phyloP scores from a whole-genome alignment of 805 yeast species.

The Ogataea pilisensis region DNA sequence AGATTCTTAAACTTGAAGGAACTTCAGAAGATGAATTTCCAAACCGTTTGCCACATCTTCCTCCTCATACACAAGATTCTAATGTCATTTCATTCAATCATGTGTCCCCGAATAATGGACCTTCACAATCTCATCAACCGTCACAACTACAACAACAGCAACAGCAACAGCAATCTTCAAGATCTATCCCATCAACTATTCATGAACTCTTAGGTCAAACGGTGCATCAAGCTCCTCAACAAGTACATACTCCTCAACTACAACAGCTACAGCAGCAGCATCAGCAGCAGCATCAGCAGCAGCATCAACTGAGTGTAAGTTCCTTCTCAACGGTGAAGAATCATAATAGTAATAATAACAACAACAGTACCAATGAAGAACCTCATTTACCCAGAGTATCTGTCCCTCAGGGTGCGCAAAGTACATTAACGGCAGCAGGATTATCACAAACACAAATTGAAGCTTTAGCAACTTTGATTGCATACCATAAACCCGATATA shows the following conservation, averaged over 20 bases:
- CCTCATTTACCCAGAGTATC: constrained; percentile 46
- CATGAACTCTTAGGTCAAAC: constrained; percentile 31
- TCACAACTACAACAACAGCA: background rate
- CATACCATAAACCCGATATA: constrained; percentile 47
- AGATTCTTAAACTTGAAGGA: constrained; percentile 17
- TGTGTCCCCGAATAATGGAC: constrained; percentile 4
- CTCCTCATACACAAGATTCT: too few relatives aligned
- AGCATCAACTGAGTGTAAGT: background rate
- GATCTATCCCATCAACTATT: constrained; percentile 24
- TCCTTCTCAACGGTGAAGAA: too few relatives aligned
- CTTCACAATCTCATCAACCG: background rate
- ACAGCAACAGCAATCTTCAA: constrained; percentile 2
- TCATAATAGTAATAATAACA: constrained; percentile 7
- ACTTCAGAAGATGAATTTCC: constrained; percentile 2
- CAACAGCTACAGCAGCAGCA: constrained; percentile 23
- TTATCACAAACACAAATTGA: constrained; percentile 66
- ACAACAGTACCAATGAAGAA: constrained; percentile 4
- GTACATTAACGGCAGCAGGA: constrained; percentile 61
- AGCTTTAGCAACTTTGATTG: constrained; percentile 66
- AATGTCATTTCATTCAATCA: constrained; percentile 4
- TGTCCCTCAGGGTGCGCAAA: constrained; percentile 71
- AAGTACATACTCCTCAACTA: constrained; percentile 25
- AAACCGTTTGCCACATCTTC: background rate
- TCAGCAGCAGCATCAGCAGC: constrained; percentile 1
- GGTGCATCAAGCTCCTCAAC: constrained; percentile 3